Percentiles rank a stretch among this genome's conserved stretches.
Conservation (phyloP, 2,329 filamentous ascomycete genomes). For the Moelleriella libera region DNA sequence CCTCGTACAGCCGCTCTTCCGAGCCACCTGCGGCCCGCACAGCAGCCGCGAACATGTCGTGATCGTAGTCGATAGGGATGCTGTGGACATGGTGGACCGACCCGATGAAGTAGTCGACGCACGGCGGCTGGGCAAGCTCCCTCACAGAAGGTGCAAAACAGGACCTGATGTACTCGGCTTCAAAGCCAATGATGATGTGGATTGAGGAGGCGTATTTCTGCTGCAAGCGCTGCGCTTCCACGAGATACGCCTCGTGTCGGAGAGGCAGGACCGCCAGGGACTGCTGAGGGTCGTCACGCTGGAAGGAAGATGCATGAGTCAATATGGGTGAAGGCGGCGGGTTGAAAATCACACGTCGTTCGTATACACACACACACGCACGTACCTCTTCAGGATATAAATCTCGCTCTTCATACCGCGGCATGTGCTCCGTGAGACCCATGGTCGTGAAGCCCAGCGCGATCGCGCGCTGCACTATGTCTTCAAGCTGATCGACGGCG, state of each 20-base stretch:
- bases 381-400: conserved; percentile 82
- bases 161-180: conserved; percentile 81
- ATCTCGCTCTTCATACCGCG: conserved; percentile 57
- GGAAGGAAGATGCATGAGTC: not conserved
- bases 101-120: conserved; percentile 82
- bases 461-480: conserved; percentile 69
- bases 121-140: conserved; percentile 43
- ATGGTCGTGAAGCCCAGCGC: conserved; percentile 66
- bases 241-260: conserved; percentile 58
- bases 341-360: not conserved
- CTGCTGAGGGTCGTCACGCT: conserved; percentile 22
- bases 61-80: conserved; percentile 81
- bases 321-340: too few relatives aligned
- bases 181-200: conserved; percentile 75
- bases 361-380: not conserved
- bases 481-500: conserved; percentile 72
- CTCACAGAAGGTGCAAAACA: conserved; percentile 42
- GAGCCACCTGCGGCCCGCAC: conserved; percentile 24
- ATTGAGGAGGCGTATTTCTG: conserved; percentile 56
- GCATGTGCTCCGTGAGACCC: conserved; percentile 91
- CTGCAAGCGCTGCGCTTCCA: conserved; percentile 62
- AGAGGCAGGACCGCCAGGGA: conserved; percentile 33
- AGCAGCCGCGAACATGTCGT: conserved; percentile 42
- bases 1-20: conserved; percentile 62
- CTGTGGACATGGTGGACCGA: conserved; percentile 82